Evolutionary conservation across 73 alveolate species (phyloP), one percentile per base, ranked within the genome.

Genomic region (Tetrahymena malaccensis): DNA sequence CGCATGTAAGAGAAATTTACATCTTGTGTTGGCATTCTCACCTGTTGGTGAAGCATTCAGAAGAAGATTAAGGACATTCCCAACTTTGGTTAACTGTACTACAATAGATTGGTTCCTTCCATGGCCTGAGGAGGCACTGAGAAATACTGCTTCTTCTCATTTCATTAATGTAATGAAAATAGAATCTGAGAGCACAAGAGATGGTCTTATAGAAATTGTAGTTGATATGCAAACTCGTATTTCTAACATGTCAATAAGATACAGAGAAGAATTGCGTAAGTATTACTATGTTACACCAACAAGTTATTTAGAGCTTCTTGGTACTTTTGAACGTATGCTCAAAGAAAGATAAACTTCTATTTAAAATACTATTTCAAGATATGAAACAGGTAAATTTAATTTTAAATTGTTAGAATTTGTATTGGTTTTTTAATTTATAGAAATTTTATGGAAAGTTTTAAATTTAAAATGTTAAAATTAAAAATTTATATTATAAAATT

Each of bases 281-380:
- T 98, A 98, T 97, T 99, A 99, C 96, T 97, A 99, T 97, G 99
- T 99, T 21, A 99, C 99, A 9, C 99, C 99, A 19, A 99, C 99
- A 89, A 96, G 99, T 94, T 99, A 99, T 96, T 98, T 99, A 19
- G 99, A 99, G 85, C 99, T 99, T 43, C 98, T 99, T 43, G 98
- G 98, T 40, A 97, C 99, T 40, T 99, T 99, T 98, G 97, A 98
- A 96, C 96, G 95, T 37, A 96, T 98, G 89, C 97, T 99, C 35
- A 56, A 97, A 37, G 95, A 56, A 25, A 43, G 94, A 83, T 93
- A 96, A 94, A 55, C 97, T 56, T 43, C 93, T 35, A 44, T 55
- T 93, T 35, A 38, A 93, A 84, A 93, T 37, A 44, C 85, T 12
- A 43, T 43, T 43, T 85, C 94, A 43, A 85, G 94, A 40, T 85